A percentile compares a stretch with the other conserved stretches of the same genome.
Evolutionary conservation across 352 stramenopile genomes (phyloP).

Genomic region (Pythium volutum): DNA sequence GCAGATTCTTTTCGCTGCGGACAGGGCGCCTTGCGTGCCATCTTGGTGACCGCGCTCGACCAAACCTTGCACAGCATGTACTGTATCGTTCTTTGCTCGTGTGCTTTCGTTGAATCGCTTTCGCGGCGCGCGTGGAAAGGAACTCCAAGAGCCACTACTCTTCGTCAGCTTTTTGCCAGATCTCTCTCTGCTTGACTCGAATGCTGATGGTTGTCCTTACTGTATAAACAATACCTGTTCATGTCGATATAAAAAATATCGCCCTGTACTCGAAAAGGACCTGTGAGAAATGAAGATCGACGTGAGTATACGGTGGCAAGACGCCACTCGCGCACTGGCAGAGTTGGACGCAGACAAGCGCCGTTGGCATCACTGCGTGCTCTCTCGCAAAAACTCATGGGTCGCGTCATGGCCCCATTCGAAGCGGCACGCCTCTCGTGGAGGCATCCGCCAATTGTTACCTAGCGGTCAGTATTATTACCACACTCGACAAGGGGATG

Average conservation of each 20-base stretch:
- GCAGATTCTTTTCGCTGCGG: neutral
- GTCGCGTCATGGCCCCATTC: neutral
- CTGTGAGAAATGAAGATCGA: slow-evolving; percentile 3
- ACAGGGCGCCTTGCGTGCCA: neutral
- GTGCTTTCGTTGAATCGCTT: neutral
- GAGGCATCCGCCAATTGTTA: too few relatives aligned
- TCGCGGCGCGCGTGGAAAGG: neutral
- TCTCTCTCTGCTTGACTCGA: neutral
- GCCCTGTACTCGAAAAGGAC: neutral
- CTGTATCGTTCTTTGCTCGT: neutral
- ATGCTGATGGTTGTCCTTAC: neutral
- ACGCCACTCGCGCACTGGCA: neutral
- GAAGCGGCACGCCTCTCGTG: too few relatives aligned
- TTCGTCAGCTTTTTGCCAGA: neutral
- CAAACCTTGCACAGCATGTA: neutral
- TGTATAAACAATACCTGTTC: neutral
- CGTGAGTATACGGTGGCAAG: neutral
- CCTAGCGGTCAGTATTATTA: too few relatives aligned
- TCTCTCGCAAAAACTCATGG: neutral
- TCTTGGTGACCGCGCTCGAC: neutral
- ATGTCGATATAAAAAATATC: neutral
- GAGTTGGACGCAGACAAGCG: neutral
- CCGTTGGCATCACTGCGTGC: neutral
- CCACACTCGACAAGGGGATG: too few relatives aligned
- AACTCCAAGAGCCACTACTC: neutral